Conservation (phyloP, 177 flowering plant genomes). For the Vitis hybrid region DNA sequence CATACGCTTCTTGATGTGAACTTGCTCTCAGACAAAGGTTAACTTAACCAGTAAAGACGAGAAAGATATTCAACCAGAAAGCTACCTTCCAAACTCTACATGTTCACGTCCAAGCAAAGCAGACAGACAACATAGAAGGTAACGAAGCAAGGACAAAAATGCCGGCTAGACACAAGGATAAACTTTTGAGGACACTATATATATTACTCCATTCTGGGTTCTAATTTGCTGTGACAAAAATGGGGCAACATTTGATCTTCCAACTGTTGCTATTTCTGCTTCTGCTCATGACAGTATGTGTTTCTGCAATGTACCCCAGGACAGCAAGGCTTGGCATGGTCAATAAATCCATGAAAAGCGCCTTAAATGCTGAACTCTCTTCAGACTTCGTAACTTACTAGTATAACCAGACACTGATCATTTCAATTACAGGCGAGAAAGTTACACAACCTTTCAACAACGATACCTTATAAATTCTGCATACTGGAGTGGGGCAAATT, state of each 20-base stretch:
- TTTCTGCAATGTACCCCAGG: neutral
- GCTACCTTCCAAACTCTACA: too few species aligned
- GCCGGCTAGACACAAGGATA: too few species aligned
- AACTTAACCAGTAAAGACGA: too few species aligned
- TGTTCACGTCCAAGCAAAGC: too few species aligned
- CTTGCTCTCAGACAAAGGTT: too few species aligned
- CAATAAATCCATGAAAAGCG: neutral
- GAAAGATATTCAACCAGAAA: too few species aligned
- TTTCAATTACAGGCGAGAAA: constrained; percentile 35
- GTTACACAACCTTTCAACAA: constrained; percentile 33
- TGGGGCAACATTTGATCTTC: neutral
- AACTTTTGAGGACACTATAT: too few species aligned
- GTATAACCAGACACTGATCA: constrained; percentile 37
- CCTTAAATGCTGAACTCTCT: neutral
- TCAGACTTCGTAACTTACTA: constrained; percentile 13
- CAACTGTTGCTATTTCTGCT: neutral
- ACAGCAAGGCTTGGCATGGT: neutral
- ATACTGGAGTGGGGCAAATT: constrained; percentile 38
- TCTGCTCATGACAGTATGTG: neutral
- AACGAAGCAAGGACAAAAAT: too few species aligned
- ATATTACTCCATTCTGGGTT: neutral
- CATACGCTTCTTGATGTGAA: too few species aligned
- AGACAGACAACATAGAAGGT: too few species aligned
- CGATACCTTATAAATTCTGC: constrained; percentile 28
- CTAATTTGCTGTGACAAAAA: neutral